Evolutionary conservation across 2,329 filamentous ascomycete genomes (phyloP).

Genomic region (Xylariales sp.): DNA sequence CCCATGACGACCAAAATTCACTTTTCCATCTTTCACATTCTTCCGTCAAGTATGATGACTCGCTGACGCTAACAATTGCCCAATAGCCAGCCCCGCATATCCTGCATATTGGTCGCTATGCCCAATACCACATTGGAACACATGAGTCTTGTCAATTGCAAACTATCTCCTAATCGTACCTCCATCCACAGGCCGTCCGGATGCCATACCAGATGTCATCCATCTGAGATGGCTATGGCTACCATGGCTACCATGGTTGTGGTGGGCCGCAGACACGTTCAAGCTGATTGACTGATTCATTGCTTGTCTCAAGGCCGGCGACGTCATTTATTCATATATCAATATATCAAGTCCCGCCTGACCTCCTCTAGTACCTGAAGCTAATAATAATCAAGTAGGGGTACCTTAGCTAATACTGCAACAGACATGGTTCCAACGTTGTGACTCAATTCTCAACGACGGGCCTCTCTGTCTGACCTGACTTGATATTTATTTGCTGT

Average conservation of each 20-base stretch:
- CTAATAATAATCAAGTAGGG: slow-evolving; percentile 4
- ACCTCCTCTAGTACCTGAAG: slow-evolving; percentile 22
- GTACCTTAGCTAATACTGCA: slow-evolving; percentile 22
- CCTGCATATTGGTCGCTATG: slow-evolving; percentile 12
- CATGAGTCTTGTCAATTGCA: slow-evolving; percentile 3
- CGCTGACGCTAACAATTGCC: slow-evolving; percentile 17
- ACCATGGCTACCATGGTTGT: background rate
- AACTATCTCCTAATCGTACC: background rate
- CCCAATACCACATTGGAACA: slow-evolving; percentile 21
- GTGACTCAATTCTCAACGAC: slow-evolving; percentile 21
- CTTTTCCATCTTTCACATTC: slow-evolving; percentile 6
- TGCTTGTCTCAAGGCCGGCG: slow-evolving; percentile 14
- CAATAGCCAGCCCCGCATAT: slow-evolving; percentile 2
- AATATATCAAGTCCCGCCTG: slow-evolving; percentile 13
- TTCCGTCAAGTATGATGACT: slow-evolving; percentile 20
- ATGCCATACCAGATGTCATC: too few relatives aligned
- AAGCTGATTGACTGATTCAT: background rate
- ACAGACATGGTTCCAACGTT: slow-evolving; percentile 18
- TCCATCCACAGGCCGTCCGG: background rate
- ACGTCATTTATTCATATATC: slow-evolving; percentile 23
- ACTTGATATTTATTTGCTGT: slow-evolving; percentile 6
- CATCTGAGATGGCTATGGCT: too few relatives aligned
- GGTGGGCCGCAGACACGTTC: slow-evolving; percentile 13
- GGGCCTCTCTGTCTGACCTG: background rate
- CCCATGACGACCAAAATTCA: slow-evolving; percentile 8